Percentiles rank a stretch among this genome's conserved stretches.
phyloP scores from a whole-genome alignment of 164 flowering plant genomes.

The Nelumbo lutea region DNA sequence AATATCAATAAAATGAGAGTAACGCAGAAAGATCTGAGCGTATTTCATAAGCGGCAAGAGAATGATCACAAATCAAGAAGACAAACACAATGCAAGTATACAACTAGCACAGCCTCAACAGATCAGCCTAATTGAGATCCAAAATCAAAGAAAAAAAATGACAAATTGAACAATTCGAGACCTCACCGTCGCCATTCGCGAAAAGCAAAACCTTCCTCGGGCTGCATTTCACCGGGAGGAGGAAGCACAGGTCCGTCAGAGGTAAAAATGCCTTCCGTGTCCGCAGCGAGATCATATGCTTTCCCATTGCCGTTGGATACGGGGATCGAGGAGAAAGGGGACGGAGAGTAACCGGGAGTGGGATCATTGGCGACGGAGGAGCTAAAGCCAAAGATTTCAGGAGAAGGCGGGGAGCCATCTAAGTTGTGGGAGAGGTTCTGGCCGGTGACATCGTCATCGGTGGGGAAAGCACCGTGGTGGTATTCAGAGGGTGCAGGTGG shows the following conservation, averaged over 20 bases:
- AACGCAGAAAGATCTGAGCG: not conserved
- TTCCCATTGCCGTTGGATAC: constrained; percentile 57
- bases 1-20: not conserved
- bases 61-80: not conserved
- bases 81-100: not conserved
- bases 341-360: constrained; percentile 28
- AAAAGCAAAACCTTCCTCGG: constrained; percentile 74
- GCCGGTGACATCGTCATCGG: constrained; percentile 47
- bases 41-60: not conserved
- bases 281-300: constrained; percentile 34
- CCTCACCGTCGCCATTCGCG: constrained; percentile 92
- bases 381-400: constrained; percentile 50
- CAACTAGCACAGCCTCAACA: not conserved
- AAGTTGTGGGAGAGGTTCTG: constrained; percentile 31
- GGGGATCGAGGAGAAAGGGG: constrained; percentile 31
- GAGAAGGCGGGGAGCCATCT: constrained; percentile 20
- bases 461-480: constrained; percentile 20
- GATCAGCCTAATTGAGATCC: constrained; percentile 6
- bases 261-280: constrained; percentile 42
- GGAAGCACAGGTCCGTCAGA: constrained; percentile 89
- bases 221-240: constrained; percentile 69
- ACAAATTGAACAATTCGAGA: not conserved
- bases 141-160: not conserved
- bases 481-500: constrained; percentile 12
- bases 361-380: constrained; percentile 17